phyloP scores from a whole-genome alignment of 345 rosid species.

The Dovyalis caffra region DNA sequence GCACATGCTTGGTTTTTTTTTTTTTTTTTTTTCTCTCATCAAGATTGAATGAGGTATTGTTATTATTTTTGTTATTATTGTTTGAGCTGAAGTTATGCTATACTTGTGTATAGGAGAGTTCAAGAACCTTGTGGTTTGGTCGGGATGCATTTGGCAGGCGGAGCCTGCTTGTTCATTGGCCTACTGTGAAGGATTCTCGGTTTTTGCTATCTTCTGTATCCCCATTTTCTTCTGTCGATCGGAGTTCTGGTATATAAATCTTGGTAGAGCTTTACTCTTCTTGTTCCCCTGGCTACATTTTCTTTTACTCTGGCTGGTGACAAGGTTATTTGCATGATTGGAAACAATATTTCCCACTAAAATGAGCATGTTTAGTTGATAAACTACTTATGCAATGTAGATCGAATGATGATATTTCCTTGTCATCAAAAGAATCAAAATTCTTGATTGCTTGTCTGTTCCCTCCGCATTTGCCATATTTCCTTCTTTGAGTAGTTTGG shows the following conservation, averaged over 20 bases:
- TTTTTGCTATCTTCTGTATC: conserved; percentile 73
- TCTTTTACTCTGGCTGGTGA: not conserved
- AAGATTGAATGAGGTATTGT: not conserved
- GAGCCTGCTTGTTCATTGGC: conserved; percentile 97
- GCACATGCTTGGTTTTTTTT: conserved; percentile 29
- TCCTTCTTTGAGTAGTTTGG: not conserved
- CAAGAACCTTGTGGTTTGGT: conserved; percentile 88
- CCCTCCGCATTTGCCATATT: not conserved
- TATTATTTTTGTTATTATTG: not conserved
- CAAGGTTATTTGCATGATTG: not conserved
- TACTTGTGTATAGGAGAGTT: conserved; percentile 45
- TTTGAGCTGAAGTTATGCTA: conserved; percentile 6
- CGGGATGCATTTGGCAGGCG: conserved; percentile 85
- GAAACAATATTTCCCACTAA: not conserved
- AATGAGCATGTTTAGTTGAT: not conserved
- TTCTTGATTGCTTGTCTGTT: not conserved
- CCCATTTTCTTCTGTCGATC: conserved; percentile 40
- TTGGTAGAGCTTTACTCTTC: conserved; percentile 29
- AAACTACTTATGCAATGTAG: not conserved
- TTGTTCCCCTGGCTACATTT: conserved; percentile 5
- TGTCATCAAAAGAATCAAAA: not conserved
- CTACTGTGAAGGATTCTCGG: conserved; percentile 55
- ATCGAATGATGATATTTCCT: not conserved
- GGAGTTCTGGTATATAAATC: conserved; percentile 43
- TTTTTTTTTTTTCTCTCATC: conserved; percentile 9